These are phyloP conservation scores for Cladobotryum mycophilum DNA, from an alignment of 2,329 filamentous ascomycete species.

Conservation along the genomic window DNA sequence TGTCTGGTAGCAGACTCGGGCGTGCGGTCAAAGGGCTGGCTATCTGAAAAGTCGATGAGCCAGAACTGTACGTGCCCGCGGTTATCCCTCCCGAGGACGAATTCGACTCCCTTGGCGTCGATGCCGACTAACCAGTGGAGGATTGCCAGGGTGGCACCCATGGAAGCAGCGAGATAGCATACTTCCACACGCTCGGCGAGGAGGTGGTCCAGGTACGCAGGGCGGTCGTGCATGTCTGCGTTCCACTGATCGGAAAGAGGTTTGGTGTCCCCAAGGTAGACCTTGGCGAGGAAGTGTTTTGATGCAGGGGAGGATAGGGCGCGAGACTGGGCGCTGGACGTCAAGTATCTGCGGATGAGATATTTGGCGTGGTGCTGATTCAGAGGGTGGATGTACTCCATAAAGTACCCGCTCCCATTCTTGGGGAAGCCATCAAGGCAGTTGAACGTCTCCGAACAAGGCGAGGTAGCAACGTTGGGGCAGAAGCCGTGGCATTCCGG, in stretches of 20 bases:
- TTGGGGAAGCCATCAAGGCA: constrained; percentile 5
- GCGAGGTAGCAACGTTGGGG: constrained; percentile 6
- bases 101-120: constrained; percentile 19
- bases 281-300: constrained; percentile 12
- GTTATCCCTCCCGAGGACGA: constrained; percentile 14
- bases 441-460: constrained; percentile 7
- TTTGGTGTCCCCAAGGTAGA: constrained; percentile 11
- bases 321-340: constrained; percentile 7
- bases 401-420: constrained; percentile 11
- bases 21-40: constrained; percentile 9
- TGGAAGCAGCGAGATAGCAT: constrained; percentile 5
- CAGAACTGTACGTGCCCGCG: constrained; percentile 13
- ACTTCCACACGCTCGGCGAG: constrained; percentile 3
- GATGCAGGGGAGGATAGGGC: constrained; percentile 5
- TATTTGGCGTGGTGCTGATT: constrained; percentile 12
- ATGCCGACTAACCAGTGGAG: constrained; percentile 19
- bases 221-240: constrained; percentile 10
- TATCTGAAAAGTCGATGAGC: constrained; percentile 19
- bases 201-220: constrained; percentile 19
- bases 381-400: constrained; percentile 14
- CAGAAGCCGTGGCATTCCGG: constrained; percentile 8
- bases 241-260: constrained; percentile 12
- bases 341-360: constrained; percentile 11
- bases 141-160: constrained; percentile 19
- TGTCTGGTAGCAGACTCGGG: constrained; percentile 9